These are phyloP conservation scores for Monsonia emarginata DNA, from an alignment of 441 rosid species.

Conservation along the genomic window DNA sequence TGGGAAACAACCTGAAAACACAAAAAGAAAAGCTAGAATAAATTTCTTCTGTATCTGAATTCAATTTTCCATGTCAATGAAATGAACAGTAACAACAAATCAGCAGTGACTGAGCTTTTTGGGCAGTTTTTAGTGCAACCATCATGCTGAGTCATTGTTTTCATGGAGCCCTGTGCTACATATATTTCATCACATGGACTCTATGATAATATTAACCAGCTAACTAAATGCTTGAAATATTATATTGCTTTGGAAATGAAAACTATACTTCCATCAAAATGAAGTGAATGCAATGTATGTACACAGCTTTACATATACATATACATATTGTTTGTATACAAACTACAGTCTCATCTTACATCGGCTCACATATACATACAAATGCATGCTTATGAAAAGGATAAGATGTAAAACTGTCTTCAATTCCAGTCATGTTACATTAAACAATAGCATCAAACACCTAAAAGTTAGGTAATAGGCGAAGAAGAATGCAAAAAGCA, in stretches of 20 bases:
- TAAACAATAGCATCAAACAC: neutral
- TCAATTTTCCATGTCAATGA: conserved; percentile 19
- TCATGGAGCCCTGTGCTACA: conserved; percentile 28
- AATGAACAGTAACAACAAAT: conserved; percentile 16
- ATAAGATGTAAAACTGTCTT: neutral
- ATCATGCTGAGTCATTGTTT: conserved; percentile 13
- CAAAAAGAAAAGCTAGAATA: conserved; percentile 21
- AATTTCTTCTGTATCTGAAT: conserved; percentile 20
- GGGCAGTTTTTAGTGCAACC: conserved; percentile 13
- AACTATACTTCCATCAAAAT: neutral
- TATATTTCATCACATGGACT: conserved; percentile 12
- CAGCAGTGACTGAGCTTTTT: conserved; percentile 11
- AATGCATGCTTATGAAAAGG: conserved; percentile 1
- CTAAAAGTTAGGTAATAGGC: neutral
- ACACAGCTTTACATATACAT: neutral
- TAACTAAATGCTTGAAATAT: neutral
- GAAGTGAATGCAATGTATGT: neutral
- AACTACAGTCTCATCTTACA: too few relatives aligned
- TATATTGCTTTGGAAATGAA: neutral
- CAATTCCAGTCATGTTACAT: neutral
- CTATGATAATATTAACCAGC: conserved; percentile 2
- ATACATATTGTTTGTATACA: too few relatives aligned
- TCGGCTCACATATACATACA: neutral
- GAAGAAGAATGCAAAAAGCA: neutral
- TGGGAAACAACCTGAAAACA: conserved; percentile 28